phyloP scores from a whole-genome alignment of 2,329 filamentous ascomycete genomes.

The Hypoxylon sp. region DNA sequence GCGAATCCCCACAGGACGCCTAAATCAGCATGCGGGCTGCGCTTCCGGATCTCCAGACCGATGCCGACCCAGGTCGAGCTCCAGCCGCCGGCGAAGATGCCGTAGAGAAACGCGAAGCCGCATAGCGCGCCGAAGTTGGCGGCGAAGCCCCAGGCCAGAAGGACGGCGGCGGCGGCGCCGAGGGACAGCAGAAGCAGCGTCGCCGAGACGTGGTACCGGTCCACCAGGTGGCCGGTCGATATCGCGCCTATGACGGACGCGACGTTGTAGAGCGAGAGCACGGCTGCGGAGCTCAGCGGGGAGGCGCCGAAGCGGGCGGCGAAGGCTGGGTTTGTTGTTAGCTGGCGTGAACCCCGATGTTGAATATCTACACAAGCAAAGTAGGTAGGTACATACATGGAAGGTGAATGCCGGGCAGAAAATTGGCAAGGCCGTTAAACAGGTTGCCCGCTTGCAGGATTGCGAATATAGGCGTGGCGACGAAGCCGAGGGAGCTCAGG shows the following conservation, averaged over 20 bases:
- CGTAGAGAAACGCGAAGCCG: slow-evolving; percentile 28
- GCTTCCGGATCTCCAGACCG: slow-evolving; percentile 26
- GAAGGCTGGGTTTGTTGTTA: slow-evolving; percentile 14
- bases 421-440: slow-evolving; percentile 27
- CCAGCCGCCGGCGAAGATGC: slow-evolving; percentile 28
- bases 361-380: too few species aligned
- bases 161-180: slow-evolving; percentile 22
- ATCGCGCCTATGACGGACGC: slow-evolving; percentile 30
- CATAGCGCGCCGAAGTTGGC: slow-evolving; percentile 22
- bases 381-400: slow-evolving; percentile 22
- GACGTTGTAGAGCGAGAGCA: slow-evolving; percentile 29
- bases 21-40: slow-evolving; percentile 23
- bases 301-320: slow-evolving; percentile 24
- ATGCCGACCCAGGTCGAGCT: slow-evolving; percentile 30
- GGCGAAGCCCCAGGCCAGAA: slow-evolving; percentile 31
- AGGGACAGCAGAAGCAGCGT: slow-evolving; percentile 21
- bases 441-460: slow-evolving; percentile 29
- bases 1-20: slow-evolving; percentile 29
- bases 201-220: slow-evolving; percentile 25
- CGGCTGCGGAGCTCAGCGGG: slow-evolving; percentile 22
- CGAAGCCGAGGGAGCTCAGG: slow-evolving; percentile 17
- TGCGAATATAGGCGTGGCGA: slow-evolving; percentile 23
- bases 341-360: not conserved
- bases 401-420: slow-evolving; percentile 31
- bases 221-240: slow-evolving; percentile 22